Conservation (phyloP, 1,284 basidiomycete genomes). For the Chalciporus piperatoides region DNA sequence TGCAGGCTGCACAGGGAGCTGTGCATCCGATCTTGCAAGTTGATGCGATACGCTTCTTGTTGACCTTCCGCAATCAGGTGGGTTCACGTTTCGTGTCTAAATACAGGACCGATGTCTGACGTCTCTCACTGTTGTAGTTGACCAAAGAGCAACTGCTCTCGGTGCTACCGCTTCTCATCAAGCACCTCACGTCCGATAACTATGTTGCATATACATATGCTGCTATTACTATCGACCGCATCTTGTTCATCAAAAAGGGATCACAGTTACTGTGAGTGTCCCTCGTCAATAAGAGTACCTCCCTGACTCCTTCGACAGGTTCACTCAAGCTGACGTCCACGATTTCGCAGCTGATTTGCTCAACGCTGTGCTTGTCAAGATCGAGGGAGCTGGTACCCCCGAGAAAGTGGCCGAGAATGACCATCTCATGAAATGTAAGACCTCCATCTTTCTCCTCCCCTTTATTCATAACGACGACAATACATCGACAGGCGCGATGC, state of each 20-base stretch:
- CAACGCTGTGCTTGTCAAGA: slow-evolving; percentile 75
- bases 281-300: neutral
- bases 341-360: slow-evolving; percentile 78
- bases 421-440: slow-evolving; percentile 93
- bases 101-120: neutral
- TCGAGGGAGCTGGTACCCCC: slow-evolving; percentile 79
- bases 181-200: slow-evolving; percentile 77
- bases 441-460: neutral
- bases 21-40: slow-evolving; percentile 92
- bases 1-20: slow-evolving; percentile 66
- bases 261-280: slow-evolving; percentile 60
- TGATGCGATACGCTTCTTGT: slow-evolving; percentile 91
- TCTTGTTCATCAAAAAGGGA: slow-evolving; percentile 83
- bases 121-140: slow-evolving; percentile 48
- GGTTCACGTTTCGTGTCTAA: slow-evolving; percentile 11
- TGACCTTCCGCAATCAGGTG: slow-evolving; percentile 95
- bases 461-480: slow-evolving; percentile 7
- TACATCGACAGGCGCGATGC: slow-evolving; percentile 71
- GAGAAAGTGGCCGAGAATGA: slow-evolving; percentile 98
- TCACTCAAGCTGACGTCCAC: slow-evolving; percentile 82
- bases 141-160: slow-evolving; percentile 93
- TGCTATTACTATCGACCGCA: slow-evolving; percentile 86
- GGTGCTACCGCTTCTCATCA: slow-evolving; percentile 86
- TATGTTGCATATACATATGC: slow-evolving; percentile 89
- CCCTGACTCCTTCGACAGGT: slow-evolving; percentile 45